phyloP scores from a whole-genome alignment of 495 filamentous ascomycete species.

The Penicillium herquei region DNA sequence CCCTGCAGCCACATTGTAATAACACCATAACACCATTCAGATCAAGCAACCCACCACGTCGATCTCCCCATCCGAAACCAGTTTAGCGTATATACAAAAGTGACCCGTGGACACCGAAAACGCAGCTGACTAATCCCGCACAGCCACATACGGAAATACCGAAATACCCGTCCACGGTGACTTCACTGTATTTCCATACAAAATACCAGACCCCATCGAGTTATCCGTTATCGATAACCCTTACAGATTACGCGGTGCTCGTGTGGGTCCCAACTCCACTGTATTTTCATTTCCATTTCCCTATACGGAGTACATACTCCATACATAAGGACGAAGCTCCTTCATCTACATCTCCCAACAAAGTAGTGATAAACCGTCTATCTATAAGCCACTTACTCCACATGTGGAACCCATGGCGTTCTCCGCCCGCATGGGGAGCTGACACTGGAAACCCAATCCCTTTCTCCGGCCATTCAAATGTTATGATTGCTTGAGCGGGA shows the following conservation, averaged over 20 bases:
- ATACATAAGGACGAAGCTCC: too few relatives aligned
- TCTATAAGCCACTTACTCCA: conserved; percentile 3
- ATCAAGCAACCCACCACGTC: neutral
- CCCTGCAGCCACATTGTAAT: neutral
- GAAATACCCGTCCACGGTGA: too few relatives aligned
- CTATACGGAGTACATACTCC: neutral
- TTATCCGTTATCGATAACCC: conserved; percentile 9
- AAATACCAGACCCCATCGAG: neutral
- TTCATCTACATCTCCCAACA: neutral
- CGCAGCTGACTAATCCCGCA: neutral
- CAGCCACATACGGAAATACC: conserved; percentile 7
- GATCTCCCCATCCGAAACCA: neutral
- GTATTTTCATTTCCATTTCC: too few relatives aligned
- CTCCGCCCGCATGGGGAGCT: neutral
- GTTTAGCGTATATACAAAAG: neutral
- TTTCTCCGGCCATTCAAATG: neutral
- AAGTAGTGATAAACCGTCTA: conserved; percentile 3
- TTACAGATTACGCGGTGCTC: neutral
- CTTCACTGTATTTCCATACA: too few relatives aligned
- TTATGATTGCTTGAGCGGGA: neutral
- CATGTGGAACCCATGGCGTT: neutral
- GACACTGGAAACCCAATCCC: neutral
- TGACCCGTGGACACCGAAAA: too few relatives aligned
- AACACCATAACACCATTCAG: neutral
- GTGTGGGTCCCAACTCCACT: neutral